Evolutionary conservation across 1,284 basidiomycete species (phyloP), one percentile per base, ranked within the genome.

Genomic region (Thecaphora thlaspeos): DNA sequence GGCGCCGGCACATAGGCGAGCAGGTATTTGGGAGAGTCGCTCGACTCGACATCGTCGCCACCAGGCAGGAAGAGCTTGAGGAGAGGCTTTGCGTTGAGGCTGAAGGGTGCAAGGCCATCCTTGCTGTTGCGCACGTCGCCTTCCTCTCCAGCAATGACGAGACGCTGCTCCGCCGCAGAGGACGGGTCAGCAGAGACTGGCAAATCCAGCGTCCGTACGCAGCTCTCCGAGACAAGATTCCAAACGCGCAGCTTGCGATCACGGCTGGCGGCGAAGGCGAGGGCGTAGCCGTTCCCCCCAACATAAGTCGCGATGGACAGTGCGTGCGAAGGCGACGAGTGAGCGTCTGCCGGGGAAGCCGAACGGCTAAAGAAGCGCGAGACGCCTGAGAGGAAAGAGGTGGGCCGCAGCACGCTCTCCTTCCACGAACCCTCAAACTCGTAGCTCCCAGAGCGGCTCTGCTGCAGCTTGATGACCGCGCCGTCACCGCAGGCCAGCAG

Each of bases 221-320:
- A 71, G 12, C 62, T 60, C 30, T 75, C 73, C n/a, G 67, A 64
- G 28, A 59, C 43, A 15, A 76, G 47, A 40, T 70, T 73, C 74
- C 74, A 76, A 12, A 73, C 63, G 9, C 74, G 59, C 34, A 76
- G 56, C 53, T 72, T 73, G 38, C 73, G 68, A 43, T 76, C 74
- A 14, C 65, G 55, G 38, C 70, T 71, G 17, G 68, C 64, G 24
- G 65, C 59, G 18, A 74, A 70, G 2, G 68, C 73, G 41, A 72
- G 46, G 28, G 68, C 55, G 12, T 50, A 56, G 37, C 56, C 62
- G 8, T 42, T 41, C 15, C 60, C 62, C 18, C 55, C 54, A 8
- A 61, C 49, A 42, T 54, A 70, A 24, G 60, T 63, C 15, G 68
- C 63, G 30, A 74, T 45, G 4, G 66, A 55, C 2, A 70, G 57